These are phyloP conservation scores for Pisolithus microcarpus DNA, from an alignment of 768 basidiomycete species.

Conservation along the genomic window DNA sequence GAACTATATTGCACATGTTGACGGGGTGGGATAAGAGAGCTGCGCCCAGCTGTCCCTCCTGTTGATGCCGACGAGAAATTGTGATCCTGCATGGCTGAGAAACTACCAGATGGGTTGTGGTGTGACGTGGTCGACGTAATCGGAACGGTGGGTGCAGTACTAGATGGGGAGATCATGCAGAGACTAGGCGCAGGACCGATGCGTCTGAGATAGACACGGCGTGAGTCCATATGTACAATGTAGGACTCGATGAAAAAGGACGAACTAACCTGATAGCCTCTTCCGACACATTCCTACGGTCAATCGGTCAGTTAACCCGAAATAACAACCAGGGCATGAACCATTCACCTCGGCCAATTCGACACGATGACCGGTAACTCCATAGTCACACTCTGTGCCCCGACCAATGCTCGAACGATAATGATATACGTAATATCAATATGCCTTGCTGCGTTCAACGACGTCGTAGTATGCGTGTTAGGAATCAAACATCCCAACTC, in stretches of 20 bases:
- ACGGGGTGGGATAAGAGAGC: slow-evolving; percentile 8
- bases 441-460: slow-evolving; percentile 73
- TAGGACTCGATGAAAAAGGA: neutral
- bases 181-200: slow-evolving; percentile 42
- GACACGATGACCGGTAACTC: slow-evolving; percentile 77
- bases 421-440: slow-evolving; percentile 82
- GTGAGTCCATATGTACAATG: slow-evolving; percentile 1
- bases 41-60: slow-evolving; percentile 1
- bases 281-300: slow-evolving; percentile 55
- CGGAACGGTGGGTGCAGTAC: slow-evolving; percentile 24
- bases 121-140: slow-evolving; percentile 17
- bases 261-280: slow-evolving; percentile 51
- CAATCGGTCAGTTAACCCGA: neutral
- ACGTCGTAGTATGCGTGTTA: slow-evolving; percentile 68
- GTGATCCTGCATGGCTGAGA: too few relatives aligned
- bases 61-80: neutral
- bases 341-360: slow-evolving; percentile 74
- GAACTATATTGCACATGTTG: slow-evolving; percentile 25
- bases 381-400: slow-evolving; percentile 53
- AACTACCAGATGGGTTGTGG: slow-evolving; percentile 6
- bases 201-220: slow-evolving; percentile 27
- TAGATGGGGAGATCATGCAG: slow-evolving; percentile 23
- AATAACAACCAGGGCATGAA: neutral
- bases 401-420: slow-evolving; percentile 70
- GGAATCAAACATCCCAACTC: slow-evolving; percentile 70